Percentiles rank a stretch among this genome's conserved stretches.
Conservation (phyloP, 2,329 filamentous ascomycete species). For the Aureobasidium sp. region DNA sequence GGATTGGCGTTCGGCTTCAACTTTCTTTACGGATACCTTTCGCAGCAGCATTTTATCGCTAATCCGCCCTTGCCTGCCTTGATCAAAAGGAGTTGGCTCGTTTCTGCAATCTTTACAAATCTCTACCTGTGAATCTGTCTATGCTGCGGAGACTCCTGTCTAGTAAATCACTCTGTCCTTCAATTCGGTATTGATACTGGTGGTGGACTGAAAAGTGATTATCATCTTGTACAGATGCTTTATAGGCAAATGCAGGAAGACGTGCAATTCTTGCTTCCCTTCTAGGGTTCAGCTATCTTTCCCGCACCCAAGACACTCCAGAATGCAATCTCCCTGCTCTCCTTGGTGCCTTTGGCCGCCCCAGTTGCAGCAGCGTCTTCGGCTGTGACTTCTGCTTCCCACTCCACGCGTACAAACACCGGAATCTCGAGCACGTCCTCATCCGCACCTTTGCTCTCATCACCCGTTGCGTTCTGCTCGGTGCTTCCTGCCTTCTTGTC, state of each 20-base stretch:
- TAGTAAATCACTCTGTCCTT: background rate
- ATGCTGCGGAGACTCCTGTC: too few species aligned
- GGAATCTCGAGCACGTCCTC: slow-evolving; percentile 77
- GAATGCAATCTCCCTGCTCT: slow-evolving; percentile 85
- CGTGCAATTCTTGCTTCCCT: background rate
- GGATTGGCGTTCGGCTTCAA: slow-evolving; percentile 10
- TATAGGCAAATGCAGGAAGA: background rate
- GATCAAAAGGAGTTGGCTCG: background rate
- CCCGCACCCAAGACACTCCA: slow-evolving; percentile 92
- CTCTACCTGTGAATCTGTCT: background rate
- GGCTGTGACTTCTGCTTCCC: slow-evolving; percentile 63
- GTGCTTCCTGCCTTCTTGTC: background rate
- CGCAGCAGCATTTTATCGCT: slow-evolving; percentile 10
- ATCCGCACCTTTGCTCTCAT: slow-evolving; percentile 42
- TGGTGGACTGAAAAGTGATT: background rate
- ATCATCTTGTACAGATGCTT: background rate
- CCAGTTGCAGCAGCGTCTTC: slow-evolving; percentile 40
- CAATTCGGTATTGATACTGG: background rate
- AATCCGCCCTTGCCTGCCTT: slow-evolving; percentile 6
- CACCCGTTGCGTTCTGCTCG: slow-evolving; percentile 19
- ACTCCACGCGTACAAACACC: slow-evolving; percentile 87
- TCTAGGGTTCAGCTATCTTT: slow-evolving; percentile 49
- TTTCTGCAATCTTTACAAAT: background rate
- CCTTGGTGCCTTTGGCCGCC: slow-evolving; percentile 53
- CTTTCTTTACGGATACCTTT: slow-evolving; percentile 5